Evolutionary conservation across 2,329 filamentous ascomycete genomes (phyloP).

Genomic region (Acarospora socialis): DNA sequence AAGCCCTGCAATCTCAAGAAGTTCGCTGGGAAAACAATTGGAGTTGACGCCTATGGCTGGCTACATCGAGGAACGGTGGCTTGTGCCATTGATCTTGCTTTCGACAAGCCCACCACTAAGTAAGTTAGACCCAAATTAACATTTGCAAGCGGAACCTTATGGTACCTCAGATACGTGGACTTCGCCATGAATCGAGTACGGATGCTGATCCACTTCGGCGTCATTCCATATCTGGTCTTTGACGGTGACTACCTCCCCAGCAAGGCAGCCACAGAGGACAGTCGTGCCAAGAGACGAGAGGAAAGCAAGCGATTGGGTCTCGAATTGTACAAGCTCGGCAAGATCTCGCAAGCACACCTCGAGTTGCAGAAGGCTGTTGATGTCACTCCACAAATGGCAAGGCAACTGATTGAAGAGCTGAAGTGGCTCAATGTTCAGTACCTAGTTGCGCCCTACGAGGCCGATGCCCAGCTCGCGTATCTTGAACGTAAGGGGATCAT

Average conservation of each 20-base stretch:
- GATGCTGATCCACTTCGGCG: constrained; percentile 86
- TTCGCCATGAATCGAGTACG: constrained; percentile 80
- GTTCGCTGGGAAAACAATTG: constrained; percentile 74
- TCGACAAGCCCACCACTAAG: constrained; percentile 78
- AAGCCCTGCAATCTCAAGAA: constrained; percentile 76
- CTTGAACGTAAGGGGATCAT: constrained; percentile 75
- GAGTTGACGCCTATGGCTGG: constrained; percentile 97
- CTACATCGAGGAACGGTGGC: constrained; percentile 83
- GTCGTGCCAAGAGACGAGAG: constrained; percentile 59
- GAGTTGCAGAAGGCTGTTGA: constrained; percentile 94
- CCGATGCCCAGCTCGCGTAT: constrained; percentile 92
- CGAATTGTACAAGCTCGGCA: constrained; percentile 69
- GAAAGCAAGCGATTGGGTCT: constrained; percentile 63
- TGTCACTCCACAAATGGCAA: constrained; percentile 91
- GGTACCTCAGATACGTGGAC: constrained; percentile 75
- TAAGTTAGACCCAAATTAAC: constrained; percentile 29
- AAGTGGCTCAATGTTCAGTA: constrained; percentile 70
- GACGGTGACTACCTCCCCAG: constrained; percentile 91
- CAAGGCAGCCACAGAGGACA: constrained; percentile 74
- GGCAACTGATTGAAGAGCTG: constrained; percentile 77
- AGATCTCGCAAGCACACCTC: constrained; percentile 61
- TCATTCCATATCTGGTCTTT: constrained; percentile 91
- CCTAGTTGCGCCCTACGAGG: constrained; percentile 92
- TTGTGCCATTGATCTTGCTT: constrained; percentile 80
- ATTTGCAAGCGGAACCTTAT: constrained; percentile 12